Evolutionary conservation across 768 basidiomycete species (phyloP).

Genomic region (Trametes cinnabarina): DNA sequence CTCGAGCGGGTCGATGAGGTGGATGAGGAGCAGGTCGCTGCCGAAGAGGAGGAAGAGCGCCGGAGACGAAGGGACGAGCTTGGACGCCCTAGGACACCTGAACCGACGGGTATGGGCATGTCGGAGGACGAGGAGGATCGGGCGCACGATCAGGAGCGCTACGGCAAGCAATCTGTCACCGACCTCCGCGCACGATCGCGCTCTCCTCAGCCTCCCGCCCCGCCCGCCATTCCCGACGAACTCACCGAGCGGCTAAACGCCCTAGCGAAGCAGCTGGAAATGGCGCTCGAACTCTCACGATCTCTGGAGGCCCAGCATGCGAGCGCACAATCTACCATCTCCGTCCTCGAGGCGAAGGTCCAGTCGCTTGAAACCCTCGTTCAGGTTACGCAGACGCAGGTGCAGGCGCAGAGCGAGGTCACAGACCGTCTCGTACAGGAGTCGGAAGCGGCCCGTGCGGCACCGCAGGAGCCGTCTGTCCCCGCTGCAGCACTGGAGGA

Average conservation of each 20-base stretch:
- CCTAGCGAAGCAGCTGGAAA: slow-evolving; percentile 70
- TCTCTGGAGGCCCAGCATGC: slow-evolving; percentile 76
- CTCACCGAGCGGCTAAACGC: slow-evolving; percentile 60
- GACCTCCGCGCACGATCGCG: slow-evolving; percentile 22
- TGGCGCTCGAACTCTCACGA: slow-evolving; percentile 69
- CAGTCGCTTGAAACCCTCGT: slow-evolving; percentile 65
- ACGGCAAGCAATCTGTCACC: slow-evolving; percentile 3
- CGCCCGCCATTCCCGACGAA: slow-evolving; percentile 44
- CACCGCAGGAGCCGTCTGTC: slow-evolving; percentile 18
- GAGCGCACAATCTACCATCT: slow-evolving; percentile 73
- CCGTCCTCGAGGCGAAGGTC: slow-evolving; percentile 66
- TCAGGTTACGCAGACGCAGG: slow-evolving; percentile 43
- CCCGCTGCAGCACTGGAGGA: slow-evolving; percentile 28
- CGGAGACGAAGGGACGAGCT: slow-evolving; percentile 48
- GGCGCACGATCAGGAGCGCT: slow-evolving; percentile 17
- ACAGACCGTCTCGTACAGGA: slow-evolving; percentile 28
- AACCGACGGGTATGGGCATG: slow-evolving; percentile 64
- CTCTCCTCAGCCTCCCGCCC: slow-evolving; percentile 22
- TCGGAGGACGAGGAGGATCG: slow-evolving; percentile 45
- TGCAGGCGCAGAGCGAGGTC: slow-evolving; percentile 37
- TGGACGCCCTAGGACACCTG: slow-evolving; percentile 77
- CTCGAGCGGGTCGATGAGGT: slow-evolving; percentile 74
- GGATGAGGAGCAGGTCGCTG: slow-evolving; percentile 56
- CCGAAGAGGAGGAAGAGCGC: slow-evolving; percentile 48
- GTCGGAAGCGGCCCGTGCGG: slow-evolving; percentile 33